Evolutionary conservation across 768 basidiomycete species (phyloP).

Genomic region (Podaxis sp.): DNA sequence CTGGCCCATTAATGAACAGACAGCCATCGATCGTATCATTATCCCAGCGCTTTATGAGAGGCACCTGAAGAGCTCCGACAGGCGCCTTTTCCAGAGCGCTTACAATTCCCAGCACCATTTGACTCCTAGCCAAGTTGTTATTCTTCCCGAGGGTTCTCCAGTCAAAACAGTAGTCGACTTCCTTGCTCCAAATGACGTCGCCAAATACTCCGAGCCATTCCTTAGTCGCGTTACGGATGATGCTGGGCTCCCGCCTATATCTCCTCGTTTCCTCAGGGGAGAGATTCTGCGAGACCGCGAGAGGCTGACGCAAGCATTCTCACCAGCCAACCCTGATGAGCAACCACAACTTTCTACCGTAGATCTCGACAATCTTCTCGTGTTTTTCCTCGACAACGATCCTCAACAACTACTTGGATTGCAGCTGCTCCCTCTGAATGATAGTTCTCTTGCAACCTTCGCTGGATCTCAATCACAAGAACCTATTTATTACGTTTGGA

Average conservation of each 20-base stretch:
- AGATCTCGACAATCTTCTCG: slow-evolving; percentile 18
- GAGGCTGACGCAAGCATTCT: background rate
- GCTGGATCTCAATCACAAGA: slow-evolving; percentile 24
- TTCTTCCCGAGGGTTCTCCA: background rate
- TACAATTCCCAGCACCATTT: background rate
- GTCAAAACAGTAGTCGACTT: background rate
- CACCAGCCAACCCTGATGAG: background rate
- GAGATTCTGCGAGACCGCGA: background rate
- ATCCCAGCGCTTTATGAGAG: slow-evolving; percentile 6
- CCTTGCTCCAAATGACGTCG: background rate
- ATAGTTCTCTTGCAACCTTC: slow-evolving; percentile 28
- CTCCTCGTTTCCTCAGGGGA: background rate
- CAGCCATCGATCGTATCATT: background rate
- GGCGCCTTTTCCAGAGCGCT: slow-evolving; percentile 5
- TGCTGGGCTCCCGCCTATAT: background rate
- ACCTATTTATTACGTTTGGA: slow-evolving; percentile 14
- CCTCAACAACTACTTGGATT: slow-evolving; percentile 25
- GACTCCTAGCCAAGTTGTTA: slow-evolving; percentile 1
- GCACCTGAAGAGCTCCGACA: background rate
- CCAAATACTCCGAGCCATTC: slow-evolving; percentile 4
- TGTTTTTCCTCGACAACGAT: slow-evolving; percentile 23
- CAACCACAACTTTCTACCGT: background rate
- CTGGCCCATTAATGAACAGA: slow-evolving; percentile 6
- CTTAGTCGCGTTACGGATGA: slow-evolving; percentile 9
- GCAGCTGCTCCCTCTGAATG: slow-evolving; percentile 33